phyloP scores from a whole-genome alignment of 2,329 filamentous ascomycete species.

The Fusarium stilboides region DNA sequence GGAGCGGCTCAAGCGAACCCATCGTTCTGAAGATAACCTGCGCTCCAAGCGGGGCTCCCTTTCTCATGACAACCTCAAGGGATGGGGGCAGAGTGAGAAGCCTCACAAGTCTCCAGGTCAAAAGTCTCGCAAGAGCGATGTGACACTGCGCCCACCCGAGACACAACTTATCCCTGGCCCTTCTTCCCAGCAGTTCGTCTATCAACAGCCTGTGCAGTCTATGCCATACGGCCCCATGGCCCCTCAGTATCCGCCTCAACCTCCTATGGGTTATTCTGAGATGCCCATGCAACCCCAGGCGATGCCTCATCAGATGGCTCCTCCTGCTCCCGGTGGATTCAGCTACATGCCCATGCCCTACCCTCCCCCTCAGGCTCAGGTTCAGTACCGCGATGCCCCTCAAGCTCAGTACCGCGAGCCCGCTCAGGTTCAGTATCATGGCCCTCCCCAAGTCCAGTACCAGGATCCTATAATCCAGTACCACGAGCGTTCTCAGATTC shows the following conservation, averaged over 20 bases:
- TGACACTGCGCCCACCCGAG: background rate
- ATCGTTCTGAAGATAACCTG: slow-evolving; percentile 16
- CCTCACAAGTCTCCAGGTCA: slow-evolving; percentile 4
- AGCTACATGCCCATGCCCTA: slow-evolving; percentile 11
- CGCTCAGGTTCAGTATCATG: background rate
- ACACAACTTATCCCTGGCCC: background rate
- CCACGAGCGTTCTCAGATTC: background rate
- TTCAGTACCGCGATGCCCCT: background rate
- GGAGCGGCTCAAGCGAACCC: slow-evolving; percentile 2
- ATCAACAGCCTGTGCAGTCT: slow-evolving; percentile 4
- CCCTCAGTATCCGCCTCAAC: background rate
- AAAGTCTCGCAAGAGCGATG: slow-evolving; percentile 22
- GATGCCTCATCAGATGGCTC: slow-evolving; percentile 10
- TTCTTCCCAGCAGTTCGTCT: background rate
- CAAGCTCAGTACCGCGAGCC: background rate
- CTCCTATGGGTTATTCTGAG: slow-evolving; percentile 10
- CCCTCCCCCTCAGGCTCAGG: background rate
- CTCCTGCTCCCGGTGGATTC: background rate
- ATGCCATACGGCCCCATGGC: slow-evolving; percentile 6
- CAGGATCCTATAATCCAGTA: background rate
- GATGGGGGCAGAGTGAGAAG: slow-evolving; percentile 5
- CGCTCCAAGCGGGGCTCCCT: background rate
- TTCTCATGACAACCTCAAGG: slow-evolving; percentile 8
- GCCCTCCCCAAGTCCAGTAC: background rate
- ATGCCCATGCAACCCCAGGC: slow-evolving; percentile 12